A percentile compares a stretch with the other conserved stretches of the same genome.
These are phyloP conservation scores for Cicer judaicum DNA, from an alignment of 306 rosid genomes.

Conservation along the genomic window DNA sequence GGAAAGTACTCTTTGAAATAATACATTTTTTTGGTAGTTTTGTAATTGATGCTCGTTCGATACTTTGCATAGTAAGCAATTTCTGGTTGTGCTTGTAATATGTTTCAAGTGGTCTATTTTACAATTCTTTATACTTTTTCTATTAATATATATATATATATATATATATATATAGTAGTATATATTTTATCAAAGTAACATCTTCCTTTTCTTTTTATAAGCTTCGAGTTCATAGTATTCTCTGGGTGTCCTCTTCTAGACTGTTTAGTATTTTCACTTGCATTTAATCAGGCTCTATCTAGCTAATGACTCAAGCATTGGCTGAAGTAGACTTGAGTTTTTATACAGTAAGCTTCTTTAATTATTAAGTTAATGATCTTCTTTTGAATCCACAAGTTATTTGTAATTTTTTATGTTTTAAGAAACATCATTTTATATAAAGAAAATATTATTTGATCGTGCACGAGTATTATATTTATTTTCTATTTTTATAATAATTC, in stretches of 20 bases:
- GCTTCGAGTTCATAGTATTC: neutral
- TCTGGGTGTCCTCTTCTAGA: neutral
- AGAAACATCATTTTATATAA: too few species aligned
- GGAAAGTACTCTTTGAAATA: constrained; percentile 40
- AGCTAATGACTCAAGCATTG: too few species aligned
- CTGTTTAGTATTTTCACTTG: neutral
- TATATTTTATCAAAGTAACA: constrained; percentile 13
- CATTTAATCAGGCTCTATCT: too few species aligned
- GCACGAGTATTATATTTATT: too few species aligned
- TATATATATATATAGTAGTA: neutral
- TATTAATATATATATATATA: neutral
- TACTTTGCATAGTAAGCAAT: constrained; percentile 43
- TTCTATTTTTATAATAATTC: too few species aligned
- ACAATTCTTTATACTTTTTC: constrained; percentile 27
- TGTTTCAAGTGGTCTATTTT: constrained; percentile 13
- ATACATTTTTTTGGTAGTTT: constrained; percentile 31
- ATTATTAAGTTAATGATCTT: too few species aligned
- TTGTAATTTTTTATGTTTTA: too few species aligned
- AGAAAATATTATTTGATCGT: too few species aligned
- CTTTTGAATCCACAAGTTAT: too few species aligned
- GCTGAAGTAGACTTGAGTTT: too few species aligned
- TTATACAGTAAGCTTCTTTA: too few species aligned
- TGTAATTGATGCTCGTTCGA: constrained; percentile 36
- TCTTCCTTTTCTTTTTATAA: constrained; percentile 1
- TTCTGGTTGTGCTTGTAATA: constrained; percentile 42